Evolutionary conservation across 1,284 basidiomycete species (phyloP), one percentile per base, ranked within the genome.

Genomic region (Moesziomyces sp.): DNA sequence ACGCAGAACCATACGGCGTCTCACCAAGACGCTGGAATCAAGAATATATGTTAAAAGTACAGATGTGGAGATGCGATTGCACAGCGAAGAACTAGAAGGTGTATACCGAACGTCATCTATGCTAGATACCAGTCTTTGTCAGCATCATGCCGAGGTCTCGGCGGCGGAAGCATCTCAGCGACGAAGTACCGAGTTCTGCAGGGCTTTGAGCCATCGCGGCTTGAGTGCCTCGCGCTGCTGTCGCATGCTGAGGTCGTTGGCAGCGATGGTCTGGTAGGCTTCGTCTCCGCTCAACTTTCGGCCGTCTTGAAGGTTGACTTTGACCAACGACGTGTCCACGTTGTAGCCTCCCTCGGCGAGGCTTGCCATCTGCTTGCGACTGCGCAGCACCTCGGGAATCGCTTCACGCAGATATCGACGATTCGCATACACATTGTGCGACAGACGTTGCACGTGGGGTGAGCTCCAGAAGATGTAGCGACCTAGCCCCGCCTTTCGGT

Each of bases 401-500:
- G 52, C 63, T 21, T 70, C 67, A 16, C 10, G 51, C 30, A 74
- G 52, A 34, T 74, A 74, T 3, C 72, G 38, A 16, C 67, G 44
- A 14, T 74, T 74, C 7, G 62, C 67, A 19, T 52, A 58, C 2
- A 66, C 48, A 43, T 67, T 70, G 42, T 64, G 67, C 51, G 67
- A 66, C 4, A 70, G 63, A 16, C 67, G 55, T 23, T 74, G 72
- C 0, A 74, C 54, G 47, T 70, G 59, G 1, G 72, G 67, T 16
- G 67, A 70, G 5, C 40, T 66, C 72, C 72, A 74, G 43, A 64
- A 44, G 30, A 74, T 70, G 51, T 52, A 74, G 7, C 43, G 19
- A 3, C 72, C 72, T 30, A 74, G 52, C 1, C 67, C 67, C 16
- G 59, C 45, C 42, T 48, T 46, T 46, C 67, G 62, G 14, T 74